Percentiles rank a stretch among this genome's conserved stretches.
Evolutionary conservation across 768 basidiomycete genomes (phyloP).

Genomic region (Trametopsis cervina): DNA sequence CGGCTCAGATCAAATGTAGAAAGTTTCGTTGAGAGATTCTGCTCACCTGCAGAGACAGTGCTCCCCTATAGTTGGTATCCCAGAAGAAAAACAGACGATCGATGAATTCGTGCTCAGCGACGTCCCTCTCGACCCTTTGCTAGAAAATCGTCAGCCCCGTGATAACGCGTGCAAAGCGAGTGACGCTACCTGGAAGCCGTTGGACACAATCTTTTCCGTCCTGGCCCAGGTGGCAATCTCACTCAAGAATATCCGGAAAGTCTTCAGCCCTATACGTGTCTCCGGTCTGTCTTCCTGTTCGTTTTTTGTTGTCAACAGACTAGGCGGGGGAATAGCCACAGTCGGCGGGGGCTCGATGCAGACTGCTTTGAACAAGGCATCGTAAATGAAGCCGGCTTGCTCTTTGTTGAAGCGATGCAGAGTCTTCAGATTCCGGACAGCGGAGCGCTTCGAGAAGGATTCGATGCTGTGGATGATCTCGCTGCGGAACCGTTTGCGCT

Average conservation of each 20-base stretch:
- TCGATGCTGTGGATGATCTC: slow-evolving; percentile 94
- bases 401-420: slow-evolving; percentile 82
- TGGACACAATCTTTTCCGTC: slow-evolving; percentile 86
- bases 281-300: slow-evolving; percentile 70
- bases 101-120: slow-evolving; percentile 96
- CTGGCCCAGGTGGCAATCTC: slow-evolving; percentile 95
- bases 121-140: slow-evolving; percentile 81
- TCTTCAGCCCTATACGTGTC: slow-evolving; percentile 78
- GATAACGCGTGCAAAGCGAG: slow-evolving; percentile 1
- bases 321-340: slow-evolving; percentile 38
- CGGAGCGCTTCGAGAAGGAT: slow-evolving; percentile 86
- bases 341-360: slow-evolving; percentile 62
- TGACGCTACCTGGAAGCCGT: slow-evolving; percentile 72
- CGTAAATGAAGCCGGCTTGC: slow-evolving; percentile 85
- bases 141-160: slow-evolving; percentile 23
- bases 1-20: not conserved
- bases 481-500: slow-evolving; percentile 78
- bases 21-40: not conserved
- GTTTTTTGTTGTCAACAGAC: slow-evolving; percentile 51
- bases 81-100: slow-evolving; percentile 93
- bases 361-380: slow-evolving; percentile 82
- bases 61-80: slow-evolving; percentile 77
- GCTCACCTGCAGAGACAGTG: slow-evolving; percentile 84
- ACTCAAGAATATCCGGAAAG: slow-evolving; percentile 85
- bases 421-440: slow-evolving; percentile 78